These are phyloP conservation scores for Xylaria sp. DNA, from an alignment of 2,329 filamentous ascomycete genomes.

Conservation along the genomic window DNA sequence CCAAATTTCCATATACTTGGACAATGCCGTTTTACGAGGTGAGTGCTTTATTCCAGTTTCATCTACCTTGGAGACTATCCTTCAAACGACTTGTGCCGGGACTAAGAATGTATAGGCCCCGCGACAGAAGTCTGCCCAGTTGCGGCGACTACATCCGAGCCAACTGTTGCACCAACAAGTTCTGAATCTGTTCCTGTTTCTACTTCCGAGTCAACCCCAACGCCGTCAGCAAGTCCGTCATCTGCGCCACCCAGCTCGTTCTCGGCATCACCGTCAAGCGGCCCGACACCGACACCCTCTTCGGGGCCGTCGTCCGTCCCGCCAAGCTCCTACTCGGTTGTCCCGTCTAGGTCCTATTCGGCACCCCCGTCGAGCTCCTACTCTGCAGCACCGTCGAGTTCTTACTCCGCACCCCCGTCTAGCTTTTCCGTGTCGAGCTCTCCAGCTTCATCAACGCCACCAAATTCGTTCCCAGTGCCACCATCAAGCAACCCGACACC, in stretches of 20 bases:
- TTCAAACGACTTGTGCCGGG: not conserved
- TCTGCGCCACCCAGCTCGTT: not conserved
- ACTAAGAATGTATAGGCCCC: slow-evolving; percentile 6
- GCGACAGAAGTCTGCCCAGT: slow-evolving; percentile 3
- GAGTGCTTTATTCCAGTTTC: not conserved
- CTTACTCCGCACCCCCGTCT: slow-evolving; percentile 1
- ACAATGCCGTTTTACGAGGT: slow-evolving; percentile 26
- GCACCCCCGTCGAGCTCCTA: slow-evolving; percentile 3
- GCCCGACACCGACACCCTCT: not conserved
- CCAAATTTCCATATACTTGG: slow-evolving; percentile 9
- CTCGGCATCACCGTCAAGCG: slow-evolving; percentile 7
- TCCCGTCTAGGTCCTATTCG: not conserved
- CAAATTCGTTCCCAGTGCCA: slow-evolving; percentile 5
- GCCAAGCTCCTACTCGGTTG: not conserved
- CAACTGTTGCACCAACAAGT: slow-evolving; percentile 4
- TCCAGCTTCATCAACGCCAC: not conserved
- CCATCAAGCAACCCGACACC: not conserved
- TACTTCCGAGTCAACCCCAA: slow-evolving; percentile 4
- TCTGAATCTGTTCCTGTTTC: slow-evolving; percentile 3
- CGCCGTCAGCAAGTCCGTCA: not conserved
- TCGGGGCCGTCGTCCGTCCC: slow-evolving; percentile 11
- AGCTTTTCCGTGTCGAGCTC: slow-evolving; percentile 1
- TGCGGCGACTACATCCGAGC: slow-evolving; percentile 10
- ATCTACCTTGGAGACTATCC: not conserved
- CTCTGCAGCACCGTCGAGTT: not conserved